phyloP scores from a whole-genome alignment of 192 early-diverging fungal genomes.

The Chytriomyces confervae region DNA sequence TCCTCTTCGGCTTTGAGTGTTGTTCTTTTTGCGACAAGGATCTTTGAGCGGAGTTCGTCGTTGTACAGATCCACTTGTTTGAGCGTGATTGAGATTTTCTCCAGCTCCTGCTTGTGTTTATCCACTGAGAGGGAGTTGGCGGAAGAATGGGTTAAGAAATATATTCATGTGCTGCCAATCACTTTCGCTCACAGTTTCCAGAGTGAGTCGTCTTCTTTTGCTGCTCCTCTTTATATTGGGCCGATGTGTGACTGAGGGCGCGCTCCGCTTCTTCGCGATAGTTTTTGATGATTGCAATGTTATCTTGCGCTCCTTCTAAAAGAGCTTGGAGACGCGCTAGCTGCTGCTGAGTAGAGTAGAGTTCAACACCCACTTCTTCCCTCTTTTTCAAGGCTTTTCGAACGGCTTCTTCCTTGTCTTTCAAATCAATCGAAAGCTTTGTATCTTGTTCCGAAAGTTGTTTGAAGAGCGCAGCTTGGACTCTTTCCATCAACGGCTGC shows the following conservation, averaged over 20 bases:
- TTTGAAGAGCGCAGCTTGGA: conserved; percentile 60
- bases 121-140: conserved; percentile 45
- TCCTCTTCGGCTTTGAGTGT: conserved; percentile 71
- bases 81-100: conserved; percentile 61
- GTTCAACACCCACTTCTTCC: conserved; percentile 63
- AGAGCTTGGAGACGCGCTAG: conserved; percentile 59
- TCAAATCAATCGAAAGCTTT: conserved; percentile 56
- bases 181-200: conserved; percentile 45
- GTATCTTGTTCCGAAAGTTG: conserved; percentile 54
- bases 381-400: conserved; percentile 47
- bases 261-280: conserved; percentile 61
- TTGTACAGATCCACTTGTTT: conserved; percentile 69
- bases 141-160: background rate
- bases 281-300: conserved; percentile 50
- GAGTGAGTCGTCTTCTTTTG: conserved; percentile 47
- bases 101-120: conserved; percentile 62
- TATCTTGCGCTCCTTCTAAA: conserved; percentile 58
- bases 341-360: conserved; percentile 65
- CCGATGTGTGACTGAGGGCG: conserved; percentile 38
- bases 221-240: conserved; percentile 57
- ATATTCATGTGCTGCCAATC: background rate
- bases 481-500: conserved; percentile 63
- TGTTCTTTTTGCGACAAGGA: conserved; percentile 61
- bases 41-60: conserved; percentile 61
- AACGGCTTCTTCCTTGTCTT: conserved; percentile 62